Evolutionary conservation across 371 early-diverging fungal genomes (phyloP), one percentile per base, ranked within the genome.

Genomic region (Rhizopus sp.): DNA sequence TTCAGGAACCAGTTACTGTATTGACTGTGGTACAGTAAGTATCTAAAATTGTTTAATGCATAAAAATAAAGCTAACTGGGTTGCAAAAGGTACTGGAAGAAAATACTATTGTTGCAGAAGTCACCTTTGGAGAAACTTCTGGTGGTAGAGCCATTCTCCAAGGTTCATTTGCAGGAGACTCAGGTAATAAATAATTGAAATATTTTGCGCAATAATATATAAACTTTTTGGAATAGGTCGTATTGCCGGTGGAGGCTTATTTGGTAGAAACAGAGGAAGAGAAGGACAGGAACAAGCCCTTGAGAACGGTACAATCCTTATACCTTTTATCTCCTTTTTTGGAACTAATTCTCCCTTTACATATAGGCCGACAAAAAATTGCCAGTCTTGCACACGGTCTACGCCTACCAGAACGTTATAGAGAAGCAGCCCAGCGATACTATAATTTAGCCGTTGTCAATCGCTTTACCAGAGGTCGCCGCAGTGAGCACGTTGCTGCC

Each of bases 391-490:
- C 91, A 0, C 79, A 83, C 33, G 89, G 87, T 7, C 65, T 93
- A 17, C 72, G 74, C 5, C 75, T 93, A 56, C 84, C 86, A 10
- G 90, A 89, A 53, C 85, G 92, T 60, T 91, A 90, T 53, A 84
- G 91, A 53, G 95, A 96, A 46, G 66, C 85, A 13, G 97, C 98
- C 3, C 93, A 95, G 74, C 80, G 98, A 38, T 96, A 88, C 73
- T 99, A 94, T 61, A 97, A 93, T 63, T 78, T 99, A 7, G 96
- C 98, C 15, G 84, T 98, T 31, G 86, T 85, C 50, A 84, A 93
- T 59, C 91, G 94, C 67, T 93, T 98, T 62, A 97, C 96, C 15
- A 90, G 92, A 62, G 99, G 99, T 41, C 90, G 99, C 41, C 83
- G 85, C 52, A 83, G 89, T 29, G 78, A 86, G 15, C 85, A 90